Base-by-base conservation (phyloP, 768 basidiomycete genomes). In the Chalciporus sphaerocephalus region DNA sequence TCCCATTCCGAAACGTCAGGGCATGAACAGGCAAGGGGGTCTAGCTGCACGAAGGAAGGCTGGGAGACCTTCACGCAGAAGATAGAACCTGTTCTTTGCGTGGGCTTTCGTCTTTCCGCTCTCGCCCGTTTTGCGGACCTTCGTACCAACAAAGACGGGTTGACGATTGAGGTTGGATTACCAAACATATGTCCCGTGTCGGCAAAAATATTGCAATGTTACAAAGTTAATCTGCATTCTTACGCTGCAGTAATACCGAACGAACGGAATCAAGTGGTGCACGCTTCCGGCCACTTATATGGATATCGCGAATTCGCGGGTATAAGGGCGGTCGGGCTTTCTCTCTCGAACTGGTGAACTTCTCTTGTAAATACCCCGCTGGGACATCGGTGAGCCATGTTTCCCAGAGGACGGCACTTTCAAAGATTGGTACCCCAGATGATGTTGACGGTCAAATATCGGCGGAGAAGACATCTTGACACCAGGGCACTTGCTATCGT, bases 31-130 rank as follows among this genome's bases (percentile, higher is more conserved):
- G 28, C 84, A 88, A 59, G 87, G 85, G 24, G 69, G 68, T 11
- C 45, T 79, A 13, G 78, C 78, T 32, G 83, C 75, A 25, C 71
- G 75, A 43, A 73, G 83, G 53, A 86, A 81, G 65, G 73, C 87
- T 32, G 87, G 87, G 25, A 76, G 83, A 27, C 76, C 86, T 20
- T 76, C 83, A 48, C 76, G 86, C 52, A 78, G 86, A 69, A 76
- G 86, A 61, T 88, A 69, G 78, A 16, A 10, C 15, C 4, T 16
- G 21, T 6, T 16, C n/a, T n/a, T 16, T 38, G 23, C 22, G n/a
- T 16, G 24, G 28, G 6, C 0, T 7, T 5, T 18, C 12, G 12
- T 12, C 45, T 6, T 15, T 34, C 13, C 17, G 3, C 9, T 21
- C 34, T 22, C 9, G 27, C 40, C 21, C 24, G 16, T 17, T 28